Conservation (phyloP, 176 grass and related monocot species). For the Elaeis guineensis region DNA sequence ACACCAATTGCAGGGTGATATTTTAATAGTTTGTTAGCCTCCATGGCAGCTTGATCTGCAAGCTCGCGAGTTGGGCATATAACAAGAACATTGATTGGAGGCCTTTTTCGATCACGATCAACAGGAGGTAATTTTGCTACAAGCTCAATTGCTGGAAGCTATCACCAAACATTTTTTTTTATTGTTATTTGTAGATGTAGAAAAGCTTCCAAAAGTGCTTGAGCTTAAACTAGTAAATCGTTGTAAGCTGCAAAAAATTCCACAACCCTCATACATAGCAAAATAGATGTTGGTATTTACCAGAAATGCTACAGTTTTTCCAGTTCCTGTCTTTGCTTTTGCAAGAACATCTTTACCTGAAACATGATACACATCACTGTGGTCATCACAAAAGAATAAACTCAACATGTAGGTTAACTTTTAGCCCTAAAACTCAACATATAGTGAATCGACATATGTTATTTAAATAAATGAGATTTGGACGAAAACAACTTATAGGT, state of each 20-base stretch:
- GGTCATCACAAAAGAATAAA: too few relatives aligned
- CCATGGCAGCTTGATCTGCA: slow-evolving; percentile 74
- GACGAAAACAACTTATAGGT: too few relatives aligned
- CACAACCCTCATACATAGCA: too few relatives aligned
- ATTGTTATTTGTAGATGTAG: slow-evolving; percentile 3
- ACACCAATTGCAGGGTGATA: slow-evolving; percentile 80
- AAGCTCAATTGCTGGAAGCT: slow-evolving; percentile 88
- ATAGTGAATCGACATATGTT: too few relatives aligned
- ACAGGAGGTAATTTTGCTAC: slow-evolving; percentile 42
- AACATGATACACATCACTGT: slow-evolving; percentile 1
- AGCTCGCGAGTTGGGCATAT: slow-evolving; percentile 88
- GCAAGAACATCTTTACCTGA: slow-evolving; percentile 96
- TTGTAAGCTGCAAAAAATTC: too few relatives aligned
- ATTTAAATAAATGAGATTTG: too few relatives aligned
- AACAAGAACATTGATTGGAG: slow-evolving; percentile 79
- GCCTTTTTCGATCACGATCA: slow-evolving; percentile 58
- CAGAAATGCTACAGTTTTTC: slow-evolving; percentile 97
- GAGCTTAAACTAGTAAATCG: too few relatives aligned
- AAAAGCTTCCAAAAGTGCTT: too few relatives aligned
- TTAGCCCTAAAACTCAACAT: too few relatives aligned
- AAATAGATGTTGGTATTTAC: slow-evolving; percentile 29
- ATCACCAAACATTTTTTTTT: slow-evolving; percentile 19
- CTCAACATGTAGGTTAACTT: too few relatives aligned
- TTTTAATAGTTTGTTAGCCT: slow-evolving; percentile 85
- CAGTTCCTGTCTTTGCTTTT: slow-evolving; percentile 94